Conservation (phyloP, 2,329 filamentous ascomycete species). For the Penicillium freii region DNA sequence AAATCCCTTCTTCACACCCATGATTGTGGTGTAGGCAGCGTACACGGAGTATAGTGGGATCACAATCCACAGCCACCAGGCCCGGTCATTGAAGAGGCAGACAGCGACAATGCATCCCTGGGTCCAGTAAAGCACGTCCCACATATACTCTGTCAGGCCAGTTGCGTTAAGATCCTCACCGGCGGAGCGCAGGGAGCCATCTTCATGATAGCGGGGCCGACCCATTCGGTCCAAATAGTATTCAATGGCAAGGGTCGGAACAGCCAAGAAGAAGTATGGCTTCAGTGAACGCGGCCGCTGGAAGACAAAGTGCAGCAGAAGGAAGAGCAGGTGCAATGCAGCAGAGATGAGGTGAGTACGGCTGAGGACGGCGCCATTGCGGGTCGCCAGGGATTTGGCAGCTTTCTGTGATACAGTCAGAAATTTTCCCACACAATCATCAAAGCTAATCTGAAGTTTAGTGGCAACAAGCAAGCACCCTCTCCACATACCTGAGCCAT, state of each 20-base stretch:
- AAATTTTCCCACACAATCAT: background rate
- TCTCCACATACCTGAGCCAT: conserved; percentile 31
- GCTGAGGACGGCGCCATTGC: conserved; percentile 74
- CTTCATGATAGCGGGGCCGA: conserved; percentile 69
- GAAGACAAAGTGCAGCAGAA: conserved; percentile 65
- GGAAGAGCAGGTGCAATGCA: conserved; percentile 69
- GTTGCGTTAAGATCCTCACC: conserved; percentile 86
- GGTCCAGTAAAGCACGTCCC: conserved; percentile 93
- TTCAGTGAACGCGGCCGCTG: conserved; percentile 61
- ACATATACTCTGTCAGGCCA: conserved; percentile 96
- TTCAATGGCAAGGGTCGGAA: conserved; percentile 75
- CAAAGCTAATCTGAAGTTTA: background rate
- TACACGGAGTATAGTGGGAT: conserved; percentile 51
- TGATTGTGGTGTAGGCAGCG: conserved; percentile 47
- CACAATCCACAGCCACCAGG: conserved; percentile 62
- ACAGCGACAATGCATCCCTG: conserved; percentile 75
- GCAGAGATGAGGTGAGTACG: conserved; percentile 77
- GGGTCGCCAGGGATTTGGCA: conserved; percentile 64
- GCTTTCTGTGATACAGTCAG: conserved; percentile 44
- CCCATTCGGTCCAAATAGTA: conserved; percentile 81
- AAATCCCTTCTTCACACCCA: conserved; percentile 47
- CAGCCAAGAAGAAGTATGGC: conserved; percentile 69
- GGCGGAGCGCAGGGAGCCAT: conserved; percentile 66
- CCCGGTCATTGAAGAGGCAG: conserved; percentile 76
- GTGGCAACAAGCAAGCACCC: background rate